phyloP scores from a whole-genome alignment of 2,329 filamentous ascomycete species.

The Drechslerella coelobrocha region DNA sequence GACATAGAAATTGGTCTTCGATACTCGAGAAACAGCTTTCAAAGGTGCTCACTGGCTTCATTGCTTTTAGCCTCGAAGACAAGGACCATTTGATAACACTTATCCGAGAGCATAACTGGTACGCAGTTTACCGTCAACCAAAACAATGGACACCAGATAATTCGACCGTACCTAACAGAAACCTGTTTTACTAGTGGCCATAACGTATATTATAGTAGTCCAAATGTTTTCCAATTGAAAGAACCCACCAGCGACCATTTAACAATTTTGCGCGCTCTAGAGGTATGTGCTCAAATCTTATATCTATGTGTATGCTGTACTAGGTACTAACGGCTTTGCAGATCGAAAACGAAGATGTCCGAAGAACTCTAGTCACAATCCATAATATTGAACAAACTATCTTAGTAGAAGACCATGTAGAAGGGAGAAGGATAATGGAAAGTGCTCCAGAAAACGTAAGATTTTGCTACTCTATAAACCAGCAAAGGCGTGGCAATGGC shows the following conservation, averaged over 20 bases:
- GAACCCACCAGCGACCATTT: slow-evolving; percentile 77
- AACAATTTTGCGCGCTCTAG: slow-evolving; percentile 80
- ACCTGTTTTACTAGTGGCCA: slow-evolving; percentile 60
- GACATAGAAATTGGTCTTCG: slow-evolving; percentile 80
- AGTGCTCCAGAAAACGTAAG: slow-evolving; percentile 72
- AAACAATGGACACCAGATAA: too few relatives aligned
- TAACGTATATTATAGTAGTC: slow-evolving; percentile 71
- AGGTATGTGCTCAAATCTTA: slow-evolving; percentile 58
- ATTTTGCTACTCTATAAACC: slow-evolving; percentile 73
- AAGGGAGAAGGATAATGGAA: slow-evolving; percentile 75
- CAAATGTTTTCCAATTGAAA: slow-evolving; percentile 67
- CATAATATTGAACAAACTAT: slow-evolving; percentile 83
- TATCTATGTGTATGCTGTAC: not conserved
- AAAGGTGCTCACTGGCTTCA: slow-evolving; percentile 74
- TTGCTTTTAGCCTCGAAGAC: slow-evolving; percentile 79
- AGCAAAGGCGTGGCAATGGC: slow-evolving; percentile 67
- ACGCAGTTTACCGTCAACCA: not conserved
- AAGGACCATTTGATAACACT: slow-evolving; percentile 71
- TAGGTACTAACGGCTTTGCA: slow-evolving; percentile 56
- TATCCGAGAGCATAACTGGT: slow-evolving; percentile 65
- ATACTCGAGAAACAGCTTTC: slow-evolving; percentile 81
- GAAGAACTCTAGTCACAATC: slow-evolving; percentile 82
- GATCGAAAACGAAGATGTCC: slow-evolving; percentile 79
- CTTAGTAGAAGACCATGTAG: slow-evolving; percentile 71
- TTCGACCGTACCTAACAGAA: too few relatives aligned